Base-by-base conservation (phyloP, 192 early-diverging fungal genomes). In the Podila minutissima region DNA sequence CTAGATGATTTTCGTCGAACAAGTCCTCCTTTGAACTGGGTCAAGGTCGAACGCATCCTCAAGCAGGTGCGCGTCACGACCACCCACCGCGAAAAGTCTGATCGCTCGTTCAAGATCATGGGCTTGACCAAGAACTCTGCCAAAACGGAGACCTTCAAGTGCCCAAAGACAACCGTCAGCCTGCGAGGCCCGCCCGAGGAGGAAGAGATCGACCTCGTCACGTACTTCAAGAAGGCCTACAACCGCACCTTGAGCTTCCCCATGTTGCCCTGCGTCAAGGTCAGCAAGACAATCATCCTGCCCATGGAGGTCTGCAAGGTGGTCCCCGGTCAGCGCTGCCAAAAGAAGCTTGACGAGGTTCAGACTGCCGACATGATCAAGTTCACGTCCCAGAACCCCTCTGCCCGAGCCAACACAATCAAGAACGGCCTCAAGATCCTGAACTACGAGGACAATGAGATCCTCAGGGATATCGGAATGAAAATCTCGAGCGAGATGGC, bases 301-400 rank as follows among this genome's bases (percentile, higher is more conserved):
- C 97, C 97, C 15, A 90, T 99, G 83, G 97, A 99, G 85, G 87
- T 97, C 29, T 97, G 96, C 86, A 87, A 91, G n/a, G 86, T 99
- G 53, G 83, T 92, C 38, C 86, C 91, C 35, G 96, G 95, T 66
- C 96, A 97, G 85, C 89, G 96, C 48, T 93, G 92, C 81, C 82
- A 87, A 74, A 87, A 92, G 71, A 94, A 96, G 72, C 84, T 98
- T 32, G 92, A 94, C 69, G 95, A 97, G 51, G 78, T 82, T 29
- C 93, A 97, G 85, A 97, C 96, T 0, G 93, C 94, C 0, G 94
- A 97, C 68, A 98, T 98, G 96, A 97, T 99, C 70, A 95, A 91
- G 49, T 95, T 96, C 83, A 95, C 96, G 0, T 93, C 93, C 67
- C 90, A 93, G 82, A 85, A 85, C 28, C 97, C 97, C 1, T 82